Conservation (phyloP, 2,329 filamentous ascomycete species). For the Dactylellina sp. region DNA sequence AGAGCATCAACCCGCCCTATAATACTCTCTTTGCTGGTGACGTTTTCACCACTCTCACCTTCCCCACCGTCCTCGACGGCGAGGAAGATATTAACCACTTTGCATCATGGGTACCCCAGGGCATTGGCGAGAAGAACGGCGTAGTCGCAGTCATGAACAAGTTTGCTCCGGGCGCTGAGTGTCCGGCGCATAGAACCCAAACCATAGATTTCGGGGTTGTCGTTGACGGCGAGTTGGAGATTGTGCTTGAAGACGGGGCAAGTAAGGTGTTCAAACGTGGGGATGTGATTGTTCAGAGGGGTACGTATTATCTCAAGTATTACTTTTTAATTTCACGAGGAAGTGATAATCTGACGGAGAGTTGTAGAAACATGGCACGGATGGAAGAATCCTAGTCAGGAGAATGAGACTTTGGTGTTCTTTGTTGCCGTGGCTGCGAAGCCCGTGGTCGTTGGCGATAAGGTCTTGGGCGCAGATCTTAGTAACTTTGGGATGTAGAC, state of each 20-base stretch:
- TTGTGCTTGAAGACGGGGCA: constrained; percentile 69
- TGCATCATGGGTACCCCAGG: constrained; percentile 22
- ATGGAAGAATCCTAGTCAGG: constrained; percentile 47
- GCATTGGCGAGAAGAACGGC: constrained; percentile 61
- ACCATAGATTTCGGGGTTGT: constrained; percentile 70
- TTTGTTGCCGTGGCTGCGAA: constrained; percentile 49
- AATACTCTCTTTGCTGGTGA: constrained; percentile 22
- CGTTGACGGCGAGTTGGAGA: constrained; percentile 69
- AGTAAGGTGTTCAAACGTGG: constrained; percentile 66
- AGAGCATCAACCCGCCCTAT: constrained; percentile 14
- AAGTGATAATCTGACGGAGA: not conserved
- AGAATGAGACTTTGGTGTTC: constrained; percentile 51
- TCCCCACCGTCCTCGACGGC: constrained; percentile 19
- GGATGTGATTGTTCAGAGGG: constrained; percentile 70
- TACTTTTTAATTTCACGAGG: too few species aligned
- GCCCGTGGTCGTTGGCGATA: constrained; percentile 36
- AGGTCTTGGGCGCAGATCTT: constrained; percentile 42
- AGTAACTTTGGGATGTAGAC: constrained; percentile 35
- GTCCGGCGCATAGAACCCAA: constrained; percentile 69
- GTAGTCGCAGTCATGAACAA: constrained; percentile 67
- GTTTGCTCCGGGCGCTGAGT: constrained; percentile 65
- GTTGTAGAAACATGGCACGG: constrained; percentile 45
- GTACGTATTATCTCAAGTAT: constrained; percentile 57
- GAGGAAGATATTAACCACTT: constrained; percentile 41
- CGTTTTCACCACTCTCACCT: constrained; percentile 39